Evolutionary conservation across 2,329 filamentous ascomycete species (phyloP).

Genomic region (Colletotrichum lini): DNA sequence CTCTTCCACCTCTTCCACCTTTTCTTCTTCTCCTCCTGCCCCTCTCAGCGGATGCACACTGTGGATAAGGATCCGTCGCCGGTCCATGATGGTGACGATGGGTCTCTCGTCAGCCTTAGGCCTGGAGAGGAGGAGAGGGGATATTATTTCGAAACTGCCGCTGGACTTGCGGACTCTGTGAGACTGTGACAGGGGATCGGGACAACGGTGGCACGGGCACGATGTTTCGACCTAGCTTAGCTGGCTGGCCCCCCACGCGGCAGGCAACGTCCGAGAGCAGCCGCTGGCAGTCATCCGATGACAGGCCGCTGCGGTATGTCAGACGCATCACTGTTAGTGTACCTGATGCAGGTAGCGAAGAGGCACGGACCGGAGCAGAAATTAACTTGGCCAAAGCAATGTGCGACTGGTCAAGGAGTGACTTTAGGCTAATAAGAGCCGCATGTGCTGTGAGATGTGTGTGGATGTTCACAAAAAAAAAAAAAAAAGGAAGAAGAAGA

Average conservation of each 20-base stretch:
- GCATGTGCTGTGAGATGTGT: conserved; percentile 10
- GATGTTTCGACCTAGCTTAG: conserved; percentile 23
- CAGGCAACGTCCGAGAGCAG: conserved; percentile 31
- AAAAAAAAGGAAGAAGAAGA: too few species aligned
- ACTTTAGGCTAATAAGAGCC: conserved; percentile 38
- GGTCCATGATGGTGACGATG: conserved; percentile 12
- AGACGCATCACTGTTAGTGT: neutral
- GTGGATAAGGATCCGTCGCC: conserved; percentile 1
- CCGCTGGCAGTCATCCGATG: conserved; percentile 32
- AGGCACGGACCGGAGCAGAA: conserved; percentile 22
- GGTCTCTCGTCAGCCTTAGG: conserved; percentile 38
- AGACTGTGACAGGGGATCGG: neutral
- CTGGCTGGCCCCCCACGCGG: conserved; percentile 34
- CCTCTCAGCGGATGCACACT: conserved; percentile 11
- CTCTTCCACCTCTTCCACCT: conserved; percentile 14
- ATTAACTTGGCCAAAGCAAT: conserved; percentile 15
- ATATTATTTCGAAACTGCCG: conserved; percentile 8
- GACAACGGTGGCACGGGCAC: conserved; percentile 19
- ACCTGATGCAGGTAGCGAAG: neutral
- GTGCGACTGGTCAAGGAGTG: neutral
- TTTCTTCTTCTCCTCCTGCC: neutral
- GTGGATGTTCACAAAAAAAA: neutral
- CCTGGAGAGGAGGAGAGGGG: conserved; percentile 26
- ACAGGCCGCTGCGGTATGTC: neutral
- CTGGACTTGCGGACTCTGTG: neutral